Percentiles rank a stretch among this genome's conserved stretches.
Evolutionary conservation across 768 basidiomycete species (phyloP).

Genomic region (Leccinum subtestaceum): DNA sequence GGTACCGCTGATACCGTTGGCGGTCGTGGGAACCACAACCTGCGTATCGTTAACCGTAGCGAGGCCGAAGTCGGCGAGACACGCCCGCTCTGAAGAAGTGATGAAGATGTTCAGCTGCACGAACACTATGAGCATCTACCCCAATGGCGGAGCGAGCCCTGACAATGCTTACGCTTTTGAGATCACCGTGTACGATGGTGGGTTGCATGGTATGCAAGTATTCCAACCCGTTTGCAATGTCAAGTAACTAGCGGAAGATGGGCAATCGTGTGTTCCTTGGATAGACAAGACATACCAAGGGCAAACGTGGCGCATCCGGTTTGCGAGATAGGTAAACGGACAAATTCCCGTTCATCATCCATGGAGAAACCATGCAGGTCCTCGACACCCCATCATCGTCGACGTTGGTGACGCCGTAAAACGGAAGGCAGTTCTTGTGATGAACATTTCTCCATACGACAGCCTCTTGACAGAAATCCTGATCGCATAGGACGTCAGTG

Average conservation of each 20-base stretch:
- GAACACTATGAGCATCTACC: background rate
- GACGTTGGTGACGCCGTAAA: slow-evolving; percentile 27
- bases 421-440: slow-evolving; percentile 29
- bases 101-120: slow-evolving; percentile 31
- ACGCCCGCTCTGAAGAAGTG: slow-evolving; percentile 23
- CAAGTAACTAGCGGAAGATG: slow-evolving; percentile 31
- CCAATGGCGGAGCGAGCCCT: background rate
- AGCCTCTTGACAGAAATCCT: slow-evolving; percentile 31
- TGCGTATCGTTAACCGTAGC: slow-evolving; percentile 18
- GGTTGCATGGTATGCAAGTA: slow-evolving; percentile 39
- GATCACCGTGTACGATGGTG: slow-evolving; percentile 43
- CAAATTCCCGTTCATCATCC: slow-evolving; percentile 31
- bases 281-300: slow-evolving; percentile 28
- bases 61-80: slow-evolving; percentile 34
- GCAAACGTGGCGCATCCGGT: slow-evolving; percentile 27
- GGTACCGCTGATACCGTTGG: slow-evolving; percentile 19
- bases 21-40: slow-evolving; percentile 14
- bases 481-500: slow-evolving; percentile 6
- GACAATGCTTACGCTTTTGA: slow-evolving; percentile 37
- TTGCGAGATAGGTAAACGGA: slow-evolving; percentile 28
- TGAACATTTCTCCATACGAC: slow-evolving; percentile 32
- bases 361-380: slow-evolving; percentile 25
- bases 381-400: slow-evolving; percentile 9
- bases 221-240: slow-evolving; percentile 36
- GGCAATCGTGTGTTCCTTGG: background rate